These are phyloP conservation scores for Cryptomeria japonica DNA, from an alignment of 75 land plant genomes.

Conservation along the genomic window DNA sequence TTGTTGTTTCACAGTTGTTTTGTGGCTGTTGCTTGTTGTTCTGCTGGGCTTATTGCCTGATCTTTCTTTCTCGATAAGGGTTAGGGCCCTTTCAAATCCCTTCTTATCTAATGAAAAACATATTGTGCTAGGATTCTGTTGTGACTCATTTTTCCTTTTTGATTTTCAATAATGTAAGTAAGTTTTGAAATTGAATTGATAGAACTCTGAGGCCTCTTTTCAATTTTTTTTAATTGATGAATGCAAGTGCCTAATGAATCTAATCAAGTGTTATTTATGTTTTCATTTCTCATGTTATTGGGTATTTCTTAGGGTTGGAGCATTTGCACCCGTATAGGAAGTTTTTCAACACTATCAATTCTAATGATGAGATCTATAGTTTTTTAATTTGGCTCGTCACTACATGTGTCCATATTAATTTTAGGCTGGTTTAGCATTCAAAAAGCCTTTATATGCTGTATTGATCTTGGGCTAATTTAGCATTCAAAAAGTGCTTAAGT, in stretches of 20 bases:
- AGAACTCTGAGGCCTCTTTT: too few species aligned
- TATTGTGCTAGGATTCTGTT: too few species aligned
- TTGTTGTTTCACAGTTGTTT: too few species aligned
- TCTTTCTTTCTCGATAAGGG: too few species aligned
- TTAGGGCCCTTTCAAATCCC: too few species aligned
- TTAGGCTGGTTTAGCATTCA: neutral
- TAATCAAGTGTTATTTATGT: neutral
- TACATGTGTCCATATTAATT: neutral
- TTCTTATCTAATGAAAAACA: too few species aligned
- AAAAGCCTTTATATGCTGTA: too few species aligned
- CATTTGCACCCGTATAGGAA: neutral
- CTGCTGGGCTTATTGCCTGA: too few species aligned
- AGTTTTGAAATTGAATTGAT: too few species aligned
- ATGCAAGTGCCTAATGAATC: neutral
- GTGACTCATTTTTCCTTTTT: too few species aligned
- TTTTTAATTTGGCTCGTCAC: neutral
- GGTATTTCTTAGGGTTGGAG: neutral
- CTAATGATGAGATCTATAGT: neutral
- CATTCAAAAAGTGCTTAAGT: neutral
- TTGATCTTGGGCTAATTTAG: neutral
- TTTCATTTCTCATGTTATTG: neutral
- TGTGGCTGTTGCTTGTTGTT: too few species aligned
- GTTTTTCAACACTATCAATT: neutral
- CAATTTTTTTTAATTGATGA: neutral
- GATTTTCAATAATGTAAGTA: too few species aligned